Evolutionary conservation across 2,329 filamentous ascomycete genomes (phyloP).

Genomic region (Paraphoma sp.): DNA sequence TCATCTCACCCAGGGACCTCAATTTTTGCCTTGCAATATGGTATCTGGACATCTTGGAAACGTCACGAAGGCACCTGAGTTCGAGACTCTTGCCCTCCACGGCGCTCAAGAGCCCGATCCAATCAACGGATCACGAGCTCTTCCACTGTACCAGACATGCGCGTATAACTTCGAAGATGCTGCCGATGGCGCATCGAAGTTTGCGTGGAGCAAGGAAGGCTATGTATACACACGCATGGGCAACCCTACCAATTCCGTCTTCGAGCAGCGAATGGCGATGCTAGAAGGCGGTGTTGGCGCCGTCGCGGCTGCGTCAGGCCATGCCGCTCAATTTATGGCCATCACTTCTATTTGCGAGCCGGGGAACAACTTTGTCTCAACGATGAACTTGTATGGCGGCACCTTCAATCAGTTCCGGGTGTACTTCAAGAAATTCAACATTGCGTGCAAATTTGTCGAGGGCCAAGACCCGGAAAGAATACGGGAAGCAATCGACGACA

Average conservation of each 20-base stretch:
- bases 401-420: slow-evolving; percentile 50
- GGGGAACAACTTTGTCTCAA: slow-evolving; percentile 47
- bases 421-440: slow-evolving; percentile 48
- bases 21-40: slow-evolving; percentile 11
- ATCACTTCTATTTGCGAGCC: slow-evolving; percentile 47
- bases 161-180: slow-evolving; percentile 44
- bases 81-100: slow-evolving; percentile 27
- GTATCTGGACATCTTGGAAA: slow-evolving; percentile 30
- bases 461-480: slow-evolving; percentile 28
- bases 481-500: slow-evolving; percentile 21
- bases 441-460: slow-evolving; percentile 49
- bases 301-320: slow-evolving; percentile 48
- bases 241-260: slow-evolving; percentile 49
- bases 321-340: slow-evolving; percentile 48
- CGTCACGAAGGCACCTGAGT: slow-evolving; percentile 29
- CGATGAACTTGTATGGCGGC: slow-evolving; percentile 49
- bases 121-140: slow-evolving; percentile 28
- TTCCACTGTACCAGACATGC: slow-evolving; percentile 27
- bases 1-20: background rate
- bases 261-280: slow-evolving; percentile 49
- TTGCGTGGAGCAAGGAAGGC: slow-evolving; percentile 45
- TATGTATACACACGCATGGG: slow-evolving; percentile 51
- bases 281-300: slow-evolving; percentile 49
- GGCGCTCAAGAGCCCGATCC: slow-evolving; percentile 30
- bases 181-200: slow-evolving; percentile 45